phyloP scores from a whole-genome alignment of 1,139 yeast genomes.

The Debaryomyces fabryi region DNA sequence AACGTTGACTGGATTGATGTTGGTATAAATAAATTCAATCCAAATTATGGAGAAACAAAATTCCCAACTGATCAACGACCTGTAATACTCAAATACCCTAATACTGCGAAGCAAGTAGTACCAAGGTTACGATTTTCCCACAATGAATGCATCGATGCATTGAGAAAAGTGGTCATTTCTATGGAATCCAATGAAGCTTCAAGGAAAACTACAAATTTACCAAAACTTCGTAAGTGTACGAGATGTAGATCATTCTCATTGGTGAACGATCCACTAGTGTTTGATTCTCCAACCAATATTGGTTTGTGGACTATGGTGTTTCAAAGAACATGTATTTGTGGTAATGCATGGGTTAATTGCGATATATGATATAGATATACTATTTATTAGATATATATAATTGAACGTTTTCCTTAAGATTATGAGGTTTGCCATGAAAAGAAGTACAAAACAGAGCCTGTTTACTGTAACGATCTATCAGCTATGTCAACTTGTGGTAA shows the following conservation, averaged over 20 bases:
- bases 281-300: conserved; percentile 37
- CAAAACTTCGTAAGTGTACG: conserved; percentile 54
- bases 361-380: conserved; percentile 18
- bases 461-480: conserved; percentile 24
- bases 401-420: not conserved
- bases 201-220: conserved; percentile 4
- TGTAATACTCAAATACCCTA: conserved; percentile 13
- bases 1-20: conserved; percentile 72
- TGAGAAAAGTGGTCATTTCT: conserved; percentile 44
- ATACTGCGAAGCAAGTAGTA: conserved; percentile 11
- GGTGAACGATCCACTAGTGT: conserved; percentile 48
- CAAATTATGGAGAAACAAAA: not conserved
- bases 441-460: not conserved
- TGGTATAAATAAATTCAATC: conserved; percentile 22
- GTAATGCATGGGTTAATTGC: conserved; percentile 67
- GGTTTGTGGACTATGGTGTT: conserved; percentile 74
- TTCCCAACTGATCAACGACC: conserved; percentile 3
- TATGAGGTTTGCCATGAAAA: not conserved
- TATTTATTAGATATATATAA: not conserved
- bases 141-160: conserved; percentile 42
- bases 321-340: conserved; percentile 79
- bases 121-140: conserved; percentile 28
- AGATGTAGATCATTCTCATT: conserved; percentile 68
- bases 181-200: conserved; percentile 12
- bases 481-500: conserved; percentile 33